phyloP scores from a whole-genome alignment of 805 yeast species.

The Metschnikowia shivogae region DNA sequence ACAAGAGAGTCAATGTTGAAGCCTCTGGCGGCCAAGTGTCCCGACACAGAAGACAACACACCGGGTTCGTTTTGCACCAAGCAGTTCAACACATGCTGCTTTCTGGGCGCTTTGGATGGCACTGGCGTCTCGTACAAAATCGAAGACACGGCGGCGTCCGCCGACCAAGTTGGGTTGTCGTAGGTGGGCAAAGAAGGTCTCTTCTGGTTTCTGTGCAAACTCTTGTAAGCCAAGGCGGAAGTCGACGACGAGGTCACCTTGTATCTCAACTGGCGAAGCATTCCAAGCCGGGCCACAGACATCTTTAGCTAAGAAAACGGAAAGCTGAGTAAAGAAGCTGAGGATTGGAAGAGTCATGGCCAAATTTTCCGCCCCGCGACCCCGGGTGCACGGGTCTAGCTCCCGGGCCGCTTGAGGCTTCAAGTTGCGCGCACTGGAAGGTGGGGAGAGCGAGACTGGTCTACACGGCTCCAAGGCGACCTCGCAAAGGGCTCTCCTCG shows the following conservation, averaged over 20 bases:
- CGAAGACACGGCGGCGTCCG: slow-evolving; percentile 94
- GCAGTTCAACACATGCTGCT: slow-evolving; percentile 91
- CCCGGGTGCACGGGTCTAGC: background rate
- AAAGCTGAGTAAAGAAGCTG: background rate
- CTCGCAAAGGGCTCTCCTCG: too few species aligned
- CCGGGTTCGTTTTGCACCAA: slow-evolving; percentile 98
- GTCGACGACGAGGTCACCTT: slow-evolving; percentile 59
- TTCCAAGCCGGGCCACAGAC: slow-evolving; percentile 4
- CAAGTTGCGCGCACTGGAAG: too few species aligned
- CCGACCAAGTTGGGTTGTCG: slow-evolving; percentile 92
- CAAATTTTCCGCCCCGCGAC: slow-evolving; percentile 4
- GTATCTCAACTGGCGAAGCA: slow-evolving; percentile 15
- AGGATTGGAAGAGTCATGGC: background rate
- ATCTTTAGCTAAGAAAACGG: background rate
- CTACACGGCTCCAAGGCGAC: too few species aligned
- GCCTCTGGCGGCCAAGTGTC: slow-evolving; percentile 96
- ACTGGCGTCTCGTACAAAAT: slow-evolving; percentile 88
- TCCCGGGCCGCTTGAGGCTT: too few species aligned
- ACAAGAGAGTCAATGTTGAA: slow-evolving; percentile 97
- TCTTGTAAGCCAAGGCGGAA: slow-evolving; percentile 91
- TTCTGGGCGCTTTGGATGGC: slow-evolving; percentile 56
- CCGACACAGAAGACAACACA: slow-evolving; percentile 87
- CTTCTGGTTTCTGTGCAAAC: slow-evolving; percentile 77
- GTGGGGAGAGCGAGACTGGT: too few species aligned
- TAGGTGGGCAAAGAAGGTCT: slow-evolving; percentile 91